A percentile compares a stretch with the other conserved stretches of the same genome.
phyloP scores from a whole-genome alignment of 257 asterid species.

The Nemophila menziesii region DNA sequence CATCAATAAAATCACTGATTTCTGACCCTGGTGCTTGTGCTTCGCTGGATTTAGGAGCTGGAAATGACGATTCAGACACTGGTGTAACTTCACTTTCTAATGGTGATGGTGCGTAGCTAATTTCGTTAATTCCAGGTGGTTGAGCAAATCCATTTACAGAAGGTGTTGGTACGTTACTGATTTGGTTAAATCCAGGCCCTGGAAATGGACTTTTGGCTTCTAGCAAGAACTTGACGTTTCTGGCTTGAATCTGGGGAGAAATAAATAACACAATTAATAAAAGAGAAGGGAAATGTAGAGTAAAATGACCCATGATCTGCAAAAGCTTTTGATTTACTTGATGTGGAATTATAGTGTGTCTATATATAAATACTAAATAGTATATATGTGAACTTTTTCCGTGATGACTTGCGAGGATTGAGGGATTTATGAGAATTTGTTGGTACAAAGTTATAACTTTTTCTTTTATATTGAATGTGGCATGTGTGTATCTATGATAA shows the following conservation, averaged over 20 bases:
- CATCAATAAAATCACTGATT: too few species aligned
- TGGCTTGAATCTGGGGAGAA: slow-evolving; percentile 30
- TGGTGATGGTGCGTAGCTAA: slow-evolving; percentile 13
- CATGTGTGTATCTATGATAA: slow-evolving; percentile 34
- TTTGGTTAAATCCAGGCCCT: slow-evolving; percentile 11
- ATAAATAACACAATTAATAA: slow-evolving; percentile 13
- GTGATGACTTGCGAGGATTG: slow-evolving; percentile 42
- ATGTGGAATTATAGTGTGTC: slow-evolving; percentile 2
- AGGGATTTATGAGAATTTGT: slow-evolving; percentile 35
- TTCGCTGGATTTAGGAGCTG: too few species aligned
- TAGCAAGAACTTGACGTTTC: slow-evolving; percentile 25
- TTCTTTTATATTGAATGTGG: slow-evolving; percentile 15
- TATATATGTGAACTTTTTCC: slow-evolving; percentile 6
- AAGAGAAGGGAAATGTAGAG: slow-evolving; percentile 19
- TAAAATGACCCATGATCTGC: slow-evolving; percentile 12
- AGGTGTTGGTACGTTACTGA: neutral
- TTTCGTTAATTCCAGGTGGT: slow-evolving; percentile 20
- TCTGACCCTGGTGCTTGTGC: too few species aligned
- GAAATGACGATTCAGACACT: too few species aligned
- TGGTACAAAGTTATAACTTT: slow-evolving; percentile 28
- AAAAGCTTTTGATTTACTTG: neutral
- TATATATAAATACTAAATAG: slow-evolving; percentile 1
- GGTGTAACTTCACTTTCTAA: slow-evolving; percentile 5
- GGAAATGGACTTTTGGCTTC: slow-evolving; percentile 22
- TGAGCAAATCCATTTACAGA: slow-evolving; percentile 7